Base-by-base conservation (phyloP, 257 asterid species). In the Petunia secreta region DNA sequence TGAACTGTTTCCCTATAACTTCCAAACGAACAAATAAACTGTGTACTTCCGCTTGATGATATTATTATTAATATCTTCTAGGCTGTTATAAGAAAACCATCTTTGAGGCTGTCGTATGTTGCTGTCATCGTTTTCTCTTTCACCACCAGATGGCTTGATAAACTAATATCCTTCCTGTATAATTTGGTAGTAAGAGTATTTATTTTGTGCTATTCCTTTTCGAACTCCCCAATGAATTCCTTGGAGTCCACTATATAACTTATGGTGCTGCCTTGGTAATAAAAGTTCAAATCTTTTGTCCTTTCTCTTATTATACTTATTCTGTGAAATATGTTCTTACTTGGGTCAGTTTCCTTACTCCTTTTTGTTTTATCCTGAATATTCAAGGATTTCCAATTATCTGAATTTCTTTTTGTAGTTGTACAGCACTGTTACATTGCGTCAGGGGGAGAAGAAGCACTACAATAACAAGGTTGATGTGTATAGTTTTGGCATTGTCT, bases 381-480 rank as follows among this genome's bases (percentile, higher is more conserved):
- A 46, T 71, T 71, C 43, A 71, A 25, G 37, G 77, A n/a, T 48
- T 1, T 43, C 53, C 69, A 54, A 57, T 65, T 62, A 75, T 53
- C 59, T 79, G 41, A 67, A 79, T 81, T 76, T 48, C 77, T 79
- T 71, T 55, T 82, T 91, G 93, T 95, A 95, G 99, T 80, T 95
- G 87, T 95, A 95, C 89, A 95, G 99, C 85, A 95, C 99, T 1
- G 99, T 95, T 75, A 95, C 99, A 16, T 89, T 95, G 82, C 98
- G 98, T 60, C 99, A 88, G 79, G 99, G 99, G 60, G 99, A 95
- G 87, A 95, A 95, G 91, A 95, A 95, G 91, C 98, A 95, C 89
- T 95, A 95, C 90, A 93, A 93, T 74, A 95, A 93, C 87, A 95
- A 89, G 87, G 99, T 93, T 41, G 99, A 92, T 76, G 98, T 95